phyloP scores from a whole-genome alignment of 495 filamentous ascomycete genomes.

The Penicillium paradoxum region DNA sequence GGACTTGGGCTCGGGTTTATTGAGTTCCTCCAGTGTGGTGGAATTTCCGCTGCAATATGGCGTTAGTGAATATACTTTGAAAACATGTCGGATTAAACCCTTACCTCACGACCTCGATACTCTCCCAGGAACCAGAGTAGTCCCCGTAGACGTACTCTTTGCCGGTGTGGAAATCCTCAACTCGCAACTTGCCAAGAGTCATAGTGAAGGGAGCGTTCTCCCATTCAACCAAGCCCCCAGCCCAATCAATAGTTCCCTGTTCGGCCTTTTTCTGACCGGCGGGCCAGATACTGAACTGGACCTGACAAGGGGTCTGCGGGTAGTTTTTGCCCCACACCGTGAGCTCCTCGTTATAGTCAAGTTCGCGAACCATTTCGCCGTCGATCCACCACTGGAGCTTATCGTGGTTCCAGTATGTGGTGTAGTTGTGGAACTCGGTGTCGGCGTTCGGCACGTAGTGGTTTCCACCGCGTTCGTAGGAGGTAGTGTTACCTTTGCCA shows the following conservation, averaged over 20 bases:
- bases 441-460: constrained; percentile 58
- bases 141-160: constrained; percentile 37
- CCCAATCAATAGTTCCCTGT: constrained; percentile 39
- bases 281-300: constrained; percentile 77
- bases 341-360: constrained; percentile 48
- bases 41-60: constrained; percentile 50
- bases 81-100: constrained; percentile 14
- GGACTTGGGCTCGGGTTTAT: constrained; percentile 34
- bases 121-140: constrained; percentile 27
- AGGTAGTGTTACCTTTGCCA: constrained; percentile 72
- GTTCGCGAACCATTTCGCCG: constrained; percentile 60
- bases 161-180: constrained; percentile 36
- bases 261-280: constrained; percentile 63
- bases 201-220: constrained; percentile 63
- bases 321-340: constrained; percentile 59
- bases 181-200: constrained; percentile 49
- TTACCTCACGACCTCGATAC: constrained; percentile 47
- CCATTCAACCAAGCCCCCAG: constrained; percentile 59
- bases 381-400: constrained; percentile 81
- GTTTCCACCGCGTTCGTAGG: constrained; percentile 66
- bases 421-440: constrained; percentile 75
- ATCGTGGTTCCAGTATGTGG: constrained; percentile 77
- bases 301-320: constrained; percentile 82
- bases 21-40: constrained; percentile 35
- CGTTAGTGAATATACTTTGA: too few species aligned